Percentiles rank a stretch among this genome's conserved stretches.
Conservation (phyloP, 1,284 basidiomycete genomes). For the Leccinum variabile region DNA sequence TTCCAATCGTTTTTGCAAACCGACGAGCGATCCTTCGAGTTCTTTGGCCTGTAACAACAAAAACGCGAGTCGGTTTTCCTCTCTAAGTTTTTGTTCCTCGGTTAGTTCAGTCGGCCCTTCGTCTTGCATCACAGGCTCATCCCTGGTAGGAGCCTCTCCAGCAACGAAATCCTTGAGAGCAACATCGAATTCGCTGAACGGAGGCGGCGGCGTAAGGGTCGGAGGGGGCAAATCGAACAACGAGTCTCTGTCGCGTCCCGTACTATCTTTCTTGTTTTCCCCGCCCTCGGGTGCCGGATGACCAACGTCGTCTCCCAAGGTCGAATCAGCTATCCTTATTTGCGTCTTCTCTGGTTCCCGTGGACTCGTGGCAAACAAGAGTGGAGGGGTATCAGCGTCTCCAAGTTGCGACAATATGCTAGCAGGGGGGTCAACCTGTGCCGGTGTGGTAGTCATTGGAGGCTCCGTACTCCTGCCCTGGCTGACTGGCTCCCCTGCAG, state of each 20-base stretch:
- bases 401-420: conserved; percentile 19
- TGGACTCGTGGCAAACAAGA: conserved; percentile 10
- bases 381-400: neutral
- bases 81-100: conserved; percentile 23
- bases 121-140: conserved; percentile 23
- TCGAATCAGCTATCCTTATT: conserved; percentile 6
- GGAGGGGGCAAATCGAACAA: conserved; percentile 16
- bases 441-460: conserved; percentile 17
- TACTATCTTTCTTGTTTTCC: neutral
- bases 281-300: neutral
- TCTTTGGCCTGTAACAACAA: conserved; percentile 18
- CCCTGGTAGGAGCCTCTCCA: conserved; percentile 8
- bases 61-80: conserved; percentile 30
- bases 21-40: conserved; percentile 8
- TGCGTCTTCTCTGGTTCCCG: neutral
- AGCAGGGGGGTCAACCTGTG: conserved; percentile 28
- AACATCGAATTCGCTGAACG: conserved; percentile 27
- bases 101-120: conserved; percentile 26
- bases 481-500: neutral
- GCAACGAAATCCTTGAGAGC: conserved; percentile 3
- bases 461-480: conserved; percentile 13
- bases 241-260: conserved; percentile 1
- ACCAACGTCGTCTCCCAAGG: conserved; percentile 10
- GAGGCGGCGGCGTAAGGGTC: conserved; percentile 27
- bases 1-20: conserved; percentile 9